Evolutionary conservation across 164 flowering plant genomes (phyloP), one percentile per base, ranked within the genome.

Genomic region (Vitis amurensis): DNA sequence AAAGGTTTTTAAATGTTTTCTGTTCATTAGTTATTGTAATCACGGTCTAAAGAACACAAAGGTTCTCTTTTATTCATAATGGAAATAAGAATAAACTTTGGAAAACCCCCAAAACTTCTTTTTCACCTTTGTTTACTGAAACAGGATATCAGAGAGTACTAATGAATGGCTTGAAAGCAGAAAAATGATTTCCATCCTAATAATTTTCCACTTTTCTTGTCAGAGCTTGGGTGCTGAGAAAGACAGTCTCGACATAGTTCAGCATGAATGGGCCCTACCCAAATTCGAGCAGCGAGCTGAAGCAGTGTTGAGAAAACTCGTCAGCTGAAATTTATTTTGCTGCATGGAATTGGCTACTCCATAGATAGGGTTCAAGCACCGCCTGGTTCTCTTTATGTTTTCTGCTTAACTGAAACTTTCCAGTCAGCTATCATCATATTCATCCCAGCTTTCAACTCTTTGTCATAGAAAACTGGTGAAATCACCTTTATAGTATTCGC

Each of bases 161-260:
- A 37, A 37, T 37, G 44, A 37, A 37, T 37, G 6, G 7, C 44
- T 37, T 37, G 44, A 37, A 37, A 37, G 4, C 6, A 37, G 4
- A 37, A 37, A 31, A n/a, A 30, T 11, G 29, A 57, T 11, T 64
- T 8, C 23, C 55, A 53, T 23, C 17, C 10, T 12, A 23, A 14
- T n/a, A 16, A 6, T 16, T 59, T 58, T 71, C 31, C 16, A 12
- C 9, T 64, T 61, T 53, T 63, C 15, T 74, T 76, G 11, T 11
- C 84, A 94, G 99, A 86, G 84, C 79, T 78, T 94, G 89, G 70
- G 93, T 59, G 97, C 97, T 3, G 99, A 94, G 88, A 94, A 94
- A 76, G 99, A 94, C 72, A 68, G 87, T 56, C 89, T 94, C 23
- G 97, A 94, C 80, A 92, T 92, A 56, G 69, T 90, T 70, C 99